A percentile compares a stretch with the other conserved stretches of the same genome.
These are phyloP conservation scores for Talaromyces trachyspermus DNA, from an alignment of 495 filamentous ascomycete species.

Conservation along the genomic window DNA sequence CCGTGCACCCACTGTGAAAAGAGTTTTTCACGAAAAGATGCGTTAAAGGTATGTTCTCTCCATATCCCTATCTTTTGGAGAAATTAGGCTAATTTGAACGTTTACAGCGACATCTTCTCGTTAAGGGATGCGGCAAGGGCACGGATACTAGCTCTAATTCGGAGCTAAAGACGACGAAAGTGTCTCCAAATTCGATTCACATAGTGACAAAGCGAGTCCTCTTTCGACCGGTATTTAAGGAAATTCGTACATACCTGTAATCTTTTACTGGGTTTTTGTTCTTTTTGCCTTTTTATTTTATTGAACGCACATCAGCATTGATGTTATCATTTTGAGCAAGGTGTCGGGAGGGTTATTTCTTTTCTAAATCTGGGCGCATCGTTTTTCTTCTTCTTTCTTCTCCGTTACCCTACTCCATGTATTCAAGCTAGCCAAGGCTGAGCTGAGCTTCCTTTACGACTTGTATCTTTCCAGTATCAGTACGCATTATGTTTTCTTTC, in stretches of 20 bases:
- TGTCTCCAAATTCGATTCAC: slow-evolving; percentile 8
- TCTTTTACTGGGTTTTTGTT: not conserved
- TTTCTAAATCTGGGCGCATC: not conserved
- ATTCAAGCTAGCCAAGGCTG: too few species aligned
- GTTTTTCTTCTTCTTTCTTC: not conserved
- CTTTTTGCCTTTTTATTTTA: not conserved
- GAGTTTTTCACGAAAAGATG: slow-evolving; percentile 95
- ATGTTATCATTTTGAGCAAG: slow-evolving; percentile 4
- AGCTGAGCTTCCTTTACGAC: too few species aligned
- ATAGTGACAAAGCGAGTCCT: slow-evolving; percentile 11
- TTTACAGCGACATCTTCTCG: slow-evolving; percentile 77
- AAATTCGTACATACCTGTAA: not conserved
- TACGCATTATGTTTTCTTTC: too few species aligned
- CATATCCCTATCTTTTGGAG: slow-evolving; percentile 8
- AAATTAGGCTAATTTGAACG: slow-evolving; percentile 15
- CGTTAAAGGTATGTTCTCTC: slow-evolving; percentile 69
- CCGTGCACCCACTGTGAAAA: slow-evolving; percentile 90
- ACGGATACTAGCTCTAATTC: slow-evolving; percentile 19
- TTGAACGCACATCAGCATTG: not conserved
- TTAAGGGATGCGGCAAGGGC: slow-evolving; percentile 81
- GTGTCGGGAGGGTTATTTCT: slow-evolving; percentile 5
- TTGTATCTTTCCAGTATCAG: too few species aligned
- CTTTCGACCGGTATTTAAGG: slow-evolving; percentile 6
- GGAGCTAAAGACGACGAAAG: slow-evolving; percentile 8
- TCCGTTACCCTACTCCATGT: slow-evolving; percentile 3